Percentiles rank a stretch among this genome's conserved stretches.
Evolutionary conservation across 345 rosid genomes (phyloP).

Genomic region (Cardamine occulta): DNA sequence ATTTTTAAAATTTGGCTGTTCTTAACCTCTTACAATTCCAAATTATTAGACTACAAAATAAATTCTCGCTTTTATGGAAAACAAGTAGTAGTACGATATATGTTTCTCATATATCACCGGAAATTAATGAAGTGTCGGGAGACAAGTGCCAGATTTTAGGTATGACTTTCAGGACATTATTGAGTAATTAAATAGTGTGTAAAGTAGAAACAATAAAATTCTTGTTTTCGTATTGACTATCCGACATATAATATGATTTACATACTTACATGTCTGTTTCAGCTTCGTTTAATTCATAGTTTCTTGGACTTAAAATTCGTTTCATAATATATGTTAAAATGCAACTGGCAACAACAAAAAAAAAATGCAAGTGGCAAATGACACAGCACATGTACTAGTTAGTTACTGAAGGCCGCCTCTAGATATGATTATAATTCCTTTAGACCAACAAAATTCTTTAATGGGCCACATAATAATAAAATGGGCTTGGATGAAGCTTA

Average conservation of each 20-base stretch:
- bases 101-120: constrained; percentile 20
- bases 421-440: not conserved
- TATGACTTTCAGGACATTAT: constrained; percentile 31
- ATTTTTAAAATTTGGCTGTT: not conserved
- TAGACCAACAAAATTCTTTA: not conserved
- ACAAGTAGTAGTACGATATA: not conserved
- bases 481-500: not conserved
- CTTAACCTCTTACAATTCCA: not conserved
- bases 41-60: not conserved
- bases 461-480: not conserved
- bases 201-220: not conserved
- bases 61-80: not conserved
- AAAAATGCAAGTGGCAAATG: too few relatives aligned
- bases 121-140: constrained; percentile 32
- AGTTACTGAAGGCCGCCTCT: too few relatives aligned
- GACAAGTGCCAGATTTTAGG: constrained; percentile 42
- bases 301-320: too few relatives aligned
- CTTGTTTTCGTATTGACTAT: not conserved
- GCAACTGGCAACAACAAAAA: not conserved
- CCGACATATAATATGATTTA: not conserved
- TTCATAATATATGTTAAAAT: not conserved
- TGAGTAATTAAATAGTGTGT: constrained; percentile 25
- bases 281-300: not conserved
- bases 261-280: constrained; percentile 2
- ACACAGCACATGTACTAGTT: too few relatives aligned